Conservation (phyloP, 2,329 filamentous ascomycete species). For the Penicillium sp. region DNA sequence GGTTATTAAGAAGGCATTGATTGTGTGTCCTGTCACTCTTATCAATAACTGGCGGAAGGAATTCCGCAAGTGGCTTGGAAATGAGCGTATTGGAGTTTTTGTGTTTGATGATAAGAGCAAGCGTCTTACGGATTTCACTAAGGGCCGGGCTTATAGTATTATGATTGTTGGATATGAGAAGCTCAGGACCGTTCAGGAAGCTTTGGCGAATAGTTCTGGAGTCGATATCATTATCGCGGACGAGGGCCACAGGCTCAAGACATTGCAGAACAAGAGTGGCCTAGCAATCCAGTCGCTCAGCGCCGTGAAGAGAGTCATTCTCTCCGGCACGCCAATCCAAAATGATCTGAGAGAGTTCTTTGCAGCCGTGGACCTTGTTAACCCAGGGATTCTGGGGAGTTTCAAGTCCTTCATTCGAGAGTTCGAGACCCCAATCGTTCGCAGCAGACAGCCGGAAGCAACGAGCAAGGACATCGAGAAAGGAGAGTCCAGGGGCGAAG, state of each 20-base stretch:
- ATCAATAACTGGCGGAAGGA: slow-evolving; percentile 73
- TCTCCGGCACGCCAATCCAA: slow-evolving; percentile 66
- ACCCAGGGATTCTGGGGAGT: slow-evolving; percentile 62
- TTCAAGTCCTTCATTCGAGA: slow-evolving; percentile 62
- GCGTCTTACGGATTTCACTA: slow-evolving; percentile 65
- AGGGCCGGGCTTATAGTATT: slow-evolving; percentile 64
- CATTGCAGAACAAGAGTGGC: slow-evolving; percentile 65
- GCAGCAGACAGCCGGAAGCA: slow-evolving; percentile 63
- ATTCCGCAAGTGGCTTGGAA: slow-evolving; percentile 71
- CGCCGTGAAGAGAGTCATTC: slow-evolving; percentile 59
- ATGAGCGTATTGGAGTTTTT: slow-evolving; percentile 66
- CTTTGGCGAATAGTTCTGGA: slow-evolving; percentile 59
- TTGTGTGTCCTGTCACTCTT: slow-evolving; percentile 69
- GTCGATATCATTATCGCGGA: slow-evolving; percentile 71
- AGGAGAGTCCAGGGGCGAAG: slow-evolving; percentile 59
- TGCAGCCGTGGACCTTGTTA: slow-evolving; percentile 66
- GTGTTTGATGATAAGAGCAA: slow-evolving; percentile 60
- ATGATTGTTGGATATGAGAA: slow-evolving; percentile 75
- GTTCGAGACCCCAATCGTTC: slow-evolving; percentile 64
- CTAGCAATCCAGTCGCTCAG: slow-evolving; percentile 63
- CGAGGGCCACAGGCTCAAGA: slow-evolving; percentile 66
- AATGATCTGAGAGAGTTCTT: slow-evolving; percentile 68
- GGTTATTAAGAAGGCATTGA: slow-evolving; percentile 67
- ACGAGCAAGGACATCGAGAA: slow-evolving; percentile 60
- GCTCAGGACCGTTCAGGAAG: slow-evolving; percentile 62